These are phyloP conservation scores for Lophiostoma macrostomum DNA, from an alignment of 495 filamentous ascomycete genomes.

Conservation along the genomic window DNA sequence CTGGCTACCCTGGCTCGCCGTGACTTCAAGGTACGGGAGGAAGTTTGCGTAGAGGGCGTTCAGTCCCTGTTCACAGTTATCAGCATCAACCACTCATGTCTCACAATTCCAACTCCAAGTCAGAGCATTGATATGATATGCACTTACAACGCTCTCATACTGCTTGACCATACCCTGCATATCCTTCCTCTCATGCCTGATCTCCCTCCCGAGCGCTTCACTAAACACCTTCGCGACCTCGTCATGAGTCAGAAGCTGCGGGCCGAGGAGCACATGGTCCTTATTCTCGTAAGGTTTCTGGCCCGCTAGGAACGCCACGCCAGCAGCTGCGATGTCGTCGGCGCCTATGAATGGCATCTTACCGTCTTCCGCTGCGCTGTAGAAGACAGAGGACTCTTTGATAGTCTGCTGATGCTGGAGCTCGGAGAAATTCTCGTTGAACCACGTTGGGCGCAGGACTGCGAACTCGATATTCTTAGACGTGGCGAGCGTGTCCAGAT, in stretches of 20 bases:
- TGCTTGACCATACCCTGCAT: neutral
- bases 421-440: conserved; percentile 7
- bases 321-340: neutral
- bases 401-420: neutral
- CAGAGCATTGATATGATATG: too few species aligned
- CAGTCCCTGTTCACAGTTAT: too few species aligned
- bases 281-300: neutral
- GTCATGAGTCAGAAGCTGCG: neutral
- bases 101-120: too few species aligned
- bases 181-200: neutral
- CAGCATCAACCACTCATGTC: too few species aligned
- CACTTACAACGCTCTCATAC: neutral
- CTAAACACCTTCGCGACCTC: neutral
- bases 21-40: neutral
- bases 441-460: conserved; percentile 15
- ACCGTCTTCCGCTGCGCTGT: neutral
- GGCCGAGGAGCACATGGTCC: neutral
- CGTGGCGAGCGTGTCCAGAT: neutral
- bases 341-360: neutral
- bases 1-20: neutral
- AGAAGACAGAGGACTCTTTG: neutral
- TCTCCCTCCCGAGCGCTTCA: neutral
- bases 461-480: neutral
- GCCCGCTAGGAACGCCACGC: neutral
- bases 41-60: neutral